Conservation (phyloP, 1,284 basidiomycete genomes). For the Gymnopus androsaceus region DNA sequence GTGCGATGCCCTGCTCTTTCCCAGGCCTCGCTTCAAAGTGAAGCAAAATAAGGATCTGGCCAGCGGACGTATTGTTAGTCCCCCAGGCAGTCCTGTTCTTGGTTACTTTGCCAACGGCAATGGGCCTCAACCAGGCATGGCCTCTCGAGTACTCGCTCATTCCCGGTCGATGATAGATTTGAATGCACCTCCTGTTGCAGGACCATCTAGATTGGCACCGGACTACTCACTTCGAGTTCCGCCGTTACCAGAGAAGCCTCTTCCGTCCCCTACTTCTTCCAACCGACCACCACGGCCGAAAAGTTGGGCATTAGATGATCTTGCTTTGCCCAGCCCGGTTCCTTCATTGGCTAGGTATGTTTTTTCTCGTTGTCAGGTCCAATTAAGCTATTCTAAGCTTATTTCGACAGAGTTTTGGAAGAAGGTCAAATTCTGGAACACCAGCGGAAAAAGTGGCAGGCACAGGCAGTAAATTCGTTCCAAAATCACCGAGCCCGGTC, state of each 20-base stretch:
- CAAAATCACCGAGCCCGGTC: constrained; percentile 64
- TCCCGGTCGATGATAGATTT: constrained; percentile 47
- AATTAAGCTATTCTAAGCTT: background rate
- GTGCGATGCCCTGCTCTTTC: constrained; percentile 77
- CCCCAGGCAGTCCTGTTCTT: constrained; percentile 48
- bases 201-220: background rate
- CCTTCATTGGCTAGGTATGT: constrained; percentile 64
- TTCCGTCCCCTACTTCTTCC: background rate
- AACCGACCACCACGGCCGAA: constrained; percentile 38
- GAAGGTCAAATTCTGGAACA: constrained; percentile 59
- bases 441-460: constrained; percentile 67
- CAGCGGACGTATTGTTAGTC: constrained; percentile 47
- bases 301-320: constrained; percentile 59
- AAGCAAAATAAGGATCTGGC: constrained; percentile 27
- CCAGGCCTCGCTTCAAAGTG: constrained; percentile 66
- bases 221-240: background rate
- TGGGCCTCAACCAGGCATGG: constrained; percentile 27
- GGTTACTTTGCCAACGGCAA: constrained; percentile 24
- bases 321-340: constrained; percentile 58
- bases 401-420: constrained; percentile 56
- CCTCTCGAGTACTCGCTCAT: constrained; percentile 45
- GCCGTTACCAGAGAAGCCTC: background rate
- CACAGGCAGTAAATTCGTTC: constrained; percentile 61
- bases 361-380: constrained; percentile 6
- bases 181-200: background rate